phyloP scores from a whole-genome alignment of 2,329 filamentous ascomycete genomes.

The Nannizziopsis barbatae region DNA sequence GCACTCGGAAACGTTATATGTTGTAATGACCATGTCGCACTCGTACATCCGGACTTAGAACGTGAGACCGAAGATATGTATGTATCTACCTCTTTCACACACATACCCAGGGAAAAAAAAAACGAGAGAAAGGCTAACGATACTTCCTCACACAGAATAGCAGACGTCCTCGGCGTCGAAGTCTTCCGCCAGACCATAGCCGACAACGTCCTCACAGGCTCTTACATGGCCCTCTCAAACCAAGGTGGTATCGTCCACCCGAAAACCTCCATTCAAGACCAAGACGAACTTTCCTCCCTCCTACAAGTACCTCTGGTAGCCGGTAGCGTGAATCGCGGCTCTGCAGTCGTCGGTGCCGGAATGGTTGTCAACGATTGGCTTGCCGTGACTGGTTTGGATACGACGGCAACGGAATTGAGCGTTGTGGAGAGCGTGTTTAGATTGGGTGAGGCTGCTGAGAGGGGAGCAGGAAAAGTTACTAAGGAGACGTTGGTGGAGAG shows the following conservation, averaged over 20 bases:
- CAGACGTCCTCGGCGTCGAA: slow-evolving; percentile 65
- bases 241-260: slow-evolving; percentile 94
- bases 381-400: slow-evolving; percentile 84
- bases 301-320: slow-evolving; percentile 93
- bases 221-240: slow-evolving; percentile 93
- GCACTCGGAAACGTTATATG: slow-evolving; percentile 96
- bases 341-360: slow-evolving; percentile 86
- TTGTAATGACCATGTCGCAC: slow-evolving; percentile 89
- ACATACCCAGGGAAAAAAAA: not conserved
- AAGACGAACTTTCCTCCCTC: slow-evolving; percentile 88
- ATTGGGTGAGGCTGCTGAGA: slow-evolving; percentile 74
- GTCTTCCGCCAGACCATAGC: slow-evolving; percentile 73
- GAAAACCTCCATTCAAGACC: slow-evolving; percentile 92
- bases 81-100: slow-evolving; percentile 2
- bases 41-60: slow-evolving; percentile 92
- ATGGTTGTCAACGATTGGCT: slow-evolving; percentile 99
- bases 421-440: slow-evolving; percentile 95
- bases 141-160: slow-evolving; percentile 44
- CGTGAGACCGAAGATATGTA: slow-evolving; percentile 93
- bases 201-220: slow-evolving; percentile 91
- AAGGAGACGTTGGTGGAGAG: slow-evolving; percentile 99
- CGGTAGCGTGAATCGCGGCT: slow-evolving; percentile 84
- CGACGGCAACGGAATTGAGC: slow-evolving; percentile 92
- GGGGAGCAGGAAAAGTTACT: slow-evolving; percentile 54
- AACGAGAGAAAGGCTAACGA: slow-evolving; percentile 1